These are phyloP conservation scores for Salix udensis DNA, from an alignment of 345 rosid genomes.

Conservation along the genomic window DNA sequence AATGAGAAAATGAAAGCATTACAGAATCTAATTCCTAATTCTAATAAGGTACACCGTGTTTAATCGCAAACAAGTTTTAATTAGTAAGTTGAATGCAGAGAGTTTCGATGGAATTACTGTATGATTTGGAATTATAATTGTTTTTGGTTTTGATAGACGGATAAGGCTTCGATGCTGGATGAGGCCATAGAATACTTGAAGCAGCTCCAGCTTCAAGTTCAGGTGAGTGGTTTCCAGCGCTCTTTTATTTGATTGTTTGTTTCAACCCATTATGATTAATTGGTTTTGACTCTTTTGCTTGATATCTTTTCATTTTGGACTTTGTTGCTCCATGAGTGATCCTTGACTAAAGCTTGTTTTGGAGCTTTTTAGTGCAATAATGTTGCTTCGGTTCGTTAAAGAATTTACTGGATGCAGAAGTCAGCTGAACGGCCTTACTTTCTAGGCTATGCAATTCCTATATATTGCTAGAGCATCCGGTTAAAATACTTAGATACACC, in stretches of 20 bases:
- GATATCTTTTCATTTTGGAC: neutral
- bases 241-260: neutral
- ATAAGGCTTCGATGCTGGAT: constrained; percentile 86
- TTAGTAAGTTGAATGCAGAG: neutral
- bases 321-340: neutral
- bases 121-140: neutral
- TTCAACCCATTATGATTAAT: neutral
- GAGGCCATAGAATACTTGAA: constrained; percentile 77
- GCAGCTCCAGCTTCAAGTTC: constrained; percentile 86
- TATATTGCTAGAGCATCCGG: neutral
- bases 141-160: constrained; percentile 43
- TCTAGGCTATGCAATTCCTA: neutral
- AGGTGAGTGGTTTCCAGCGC: constrained; percentile 33
- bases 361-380: neutral
- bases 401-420: neutral
- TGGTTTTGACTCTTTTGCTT: neutral
- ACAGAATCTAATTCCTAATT: constrained; percentile 86
- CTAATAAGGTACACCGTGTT: constrained; percentile 60
- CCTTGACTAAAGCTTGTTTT: neutral
- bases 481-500: neutral
- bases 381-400: neutral
- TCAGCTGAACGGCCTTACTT: neutral
- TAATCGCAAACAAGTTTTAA: neutral
- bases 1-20: constrained; percentile 98
- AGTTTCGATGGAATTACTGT: neutral